Percentiles rank a stretch among this genome's conserved stretches.
These are phyloP conservation scores for Carex arenaria DNA, from an alignment of 202 grass and related monocot genomes.

Conservation along the genomic window DNA sequence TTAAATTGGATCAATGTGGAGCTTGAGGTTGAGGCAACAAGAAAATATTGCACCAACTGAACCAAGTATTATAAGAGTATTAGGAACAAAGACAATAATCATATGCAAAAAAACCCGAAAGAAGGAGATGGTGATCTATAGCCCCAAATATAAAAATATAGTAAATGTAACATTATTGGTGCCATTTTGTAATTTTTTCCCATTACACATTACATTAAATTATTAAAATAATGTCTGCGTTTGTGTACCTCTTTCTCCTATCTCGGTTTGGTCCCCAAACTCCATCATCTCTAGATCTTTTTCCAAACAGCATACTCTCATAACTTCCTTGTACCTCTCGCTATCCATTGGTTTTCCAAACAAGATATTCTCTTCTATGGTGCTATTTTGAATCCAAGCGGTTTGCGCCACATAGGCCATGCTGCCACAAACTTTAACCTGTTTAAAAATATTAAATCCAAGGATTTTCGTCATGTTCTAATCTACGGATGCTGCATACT, in stretches of 20 bases:
- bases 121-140: too few relatives aligned
- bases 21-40: too few relatives aligned
- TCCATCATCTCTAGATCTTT: slow-evolving; percentile 99
- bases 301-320: slow-evolving; percentile 85
- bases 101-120: not conserved
- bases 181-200: not conserved
- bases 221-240: not conserved
- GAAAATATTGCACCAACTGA: too few relatives aligned
- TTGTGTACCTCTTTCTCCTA: slow-evolving; percentile 65
- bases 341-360: slow-evolving; percentile 72
- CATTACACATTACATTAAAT: not conserved
- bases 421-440: slow-evolving; percentile 90
- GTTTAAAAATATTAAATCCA: not conserved
- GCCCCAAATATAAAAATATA: too few relatives aligned
- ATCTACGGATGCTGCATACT: too few relatives aligned
- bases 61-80: not conserved
- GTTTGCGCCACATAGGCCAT: slow-evolving; percentile 88
- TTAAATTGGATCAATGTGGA: not conserved
- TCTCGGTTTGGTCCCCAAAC: slow-evolving; percentile 98
- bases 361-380: slow-evolving; percentile 91
- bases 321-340: slow-evolving; percentile 68
- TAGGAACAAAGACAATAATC: not conserved
- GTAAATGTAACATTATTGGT: not conserved
- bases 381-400: slow-evolving; percentile 95
- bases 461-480: too few relatives aligned